These are phyloP conservation scores for Debaryomyces psychrophilus DNA, from an alignment of 1,139 yeast genomes.

Conservation along the genomic window DNA sequence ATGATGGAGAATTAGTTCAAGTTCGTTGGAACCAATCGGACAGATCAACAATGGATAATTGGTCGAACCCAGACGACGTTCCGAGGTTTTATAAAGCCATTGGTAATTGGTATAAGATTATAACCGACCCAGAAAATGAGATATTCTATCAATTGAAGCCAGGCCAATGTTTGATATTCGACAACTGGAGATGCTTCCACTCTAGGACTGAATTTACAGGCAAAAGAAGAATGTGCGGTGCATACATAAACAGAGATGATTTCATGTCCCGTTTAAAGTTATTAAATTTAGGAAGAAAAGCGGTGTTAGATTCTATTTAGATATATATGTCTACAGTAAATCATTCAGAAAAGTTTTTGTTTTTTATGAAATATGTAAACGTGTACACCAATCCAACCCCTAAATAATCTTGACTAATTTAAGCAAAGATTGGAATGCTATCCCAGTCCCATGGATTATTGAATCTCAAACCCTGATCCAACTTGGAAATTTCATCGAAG, in stretches of 20 bases:
- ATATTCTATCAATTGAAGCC: slow-evolving; percentile 62
- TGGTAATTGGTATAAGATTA: slow-evolving; percentile 57
- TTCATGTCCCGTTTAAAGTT: slow-evolving; percentile 59
- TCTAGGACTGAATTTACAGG: slow-evolving; percentile 74
- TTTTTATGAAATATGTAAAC: slow-evolving; percentile 3
- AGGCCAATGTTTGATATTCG: slow-evolving; percentile 71
- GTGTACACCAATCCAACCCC: not conserved
- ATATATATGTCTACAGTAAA: not conserved
- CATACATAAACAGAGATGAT: slow-evolving; percentile 72
- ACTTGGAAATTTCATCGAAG: slow-evolving; percentile 50
- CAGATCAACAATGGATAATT: slow-evolving; percentile 64
- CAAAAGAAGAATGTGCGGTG: slow-evolving; percentile 75
- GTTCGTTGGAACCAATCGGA: slow-evolving; percentile 80
- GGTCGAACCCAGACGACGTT: slow-evolving; percentile 58
- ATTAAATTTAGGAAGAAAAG: slow-evolving; percentile 54
- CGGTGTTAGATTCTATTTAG: slow-evolving; percentile 40
- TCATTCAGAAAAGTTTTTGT: not conserved
- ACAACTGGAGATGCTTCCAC: slow-evolving; percentile 78
- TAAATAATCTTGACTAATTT: slow-evolving; percentile 11
- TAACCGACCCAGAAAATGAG: slow-evolving; percentile 56
- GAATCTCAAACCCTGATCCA: slow-evolving; percentile 75
- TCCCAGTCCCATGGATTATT: slow-evolving; percentile 87
- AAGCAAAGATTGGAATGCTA: slow-evolving; percentile 53
- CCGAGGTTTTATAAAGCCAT: slow-evolving; percentile 64
- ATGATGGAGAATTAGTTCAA: slow-evolving; percentile 58